Evolutionary conservation across 1,284 basidiomycete genomes (phyloP), one percentile per base, ranked within the genome.

Genomic region (Tylopilus sp.): DNA sequence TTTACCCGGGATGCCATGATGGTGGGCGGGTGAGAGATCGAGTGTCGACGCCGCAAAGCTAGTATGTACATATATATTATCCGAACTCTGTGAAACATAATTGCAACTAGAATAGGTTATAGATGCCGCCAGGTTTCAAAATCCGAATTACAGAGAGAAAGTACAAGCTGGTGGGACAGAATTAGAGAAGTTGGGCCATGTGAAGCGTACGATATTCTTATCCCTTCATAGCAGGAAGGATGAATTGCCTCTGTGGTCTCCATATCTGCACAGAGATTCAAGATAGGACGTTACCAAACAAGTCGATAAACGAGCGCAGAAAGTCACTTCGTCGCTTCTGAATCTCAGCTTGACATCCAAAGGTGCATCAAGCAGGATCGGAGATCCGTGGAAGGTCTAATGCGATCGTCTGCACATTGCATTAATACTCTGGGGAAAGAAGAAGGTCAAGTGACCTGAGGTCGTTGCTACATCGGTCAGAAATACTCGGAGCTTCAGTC

Each of bases 261-360:
- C 98, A 90, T 67, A 96, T 84, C 74, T 94, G 90, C 47, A 89
- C 85, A 1, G 97, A 13, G 94, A 79, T 99, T 98, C n/a, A 99
- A 85, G 54, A 90, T 86, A 49, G 98, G 84, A 77, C 95, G 98
- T 77, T 94, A 29, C n/a, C n/a, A 96, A 99, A 80, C 60, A 99
- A 80, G 77, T 99, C 97, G 55, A 98, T 87, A 75, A 99, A 98
- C 18, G 90, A 88, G 57, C 87, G 80, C n/a, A 98, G 74, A 70
- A 94, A n/a, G n/a, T n/a, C n/a, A n/a, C n/a, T n/a, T n/a, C n/a
- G n/a, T n/a, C n/a, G n/a, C n/a, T n/a, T n/a, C n/a, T n/a, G n/a
- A n/a, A n/a, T n/a, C n/a, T 92, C 79, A 96, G 84, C 79, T 94
- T 93, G 36, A 90, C 88, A 6, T 90, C 89, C 2, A 89, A 84